Conservation (phyloP, 164 flowering plant species). For the Litsea cubeba region DNA sequence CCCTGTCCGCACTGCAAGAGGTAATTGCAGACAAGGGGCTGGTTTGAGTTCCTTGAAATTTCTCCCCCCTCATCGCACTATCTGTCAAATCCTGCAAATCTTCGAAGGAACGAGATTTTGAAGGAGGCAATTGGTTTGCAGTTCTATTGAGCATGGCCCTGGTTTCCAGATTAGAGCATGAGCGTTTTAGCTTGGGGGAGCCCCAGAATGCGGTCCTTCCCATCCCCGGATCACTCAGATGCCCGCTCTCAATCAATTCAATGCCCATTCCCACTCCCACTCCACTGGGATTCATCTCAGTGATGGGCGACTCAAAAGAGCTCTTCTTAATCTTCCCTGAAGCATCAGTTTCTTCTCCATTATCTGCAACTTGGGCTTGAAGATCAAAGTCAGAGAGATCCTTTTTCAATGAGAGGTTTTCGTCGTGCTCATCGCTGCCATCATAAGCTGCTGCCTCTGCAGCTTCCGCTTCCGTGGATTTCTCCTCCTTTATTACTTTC, state of each 20-base stretch:
- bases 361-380: slow-evolving; percentile 28
- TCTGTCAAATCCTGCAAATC: too few species aligned
- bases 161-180: slow-evolving; percentile 74
- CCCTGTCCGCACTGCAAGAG: too few species aligned
- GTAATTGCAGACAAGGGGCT: too few species aligned
- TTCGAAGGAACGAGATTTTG: too few species aligned
- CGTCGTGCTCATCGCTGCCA: slow-evolving; percentile 84
- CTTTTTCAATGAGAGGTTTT: slow-evolving; percentile 37
- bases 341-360: slow-evolving; percentile 12
- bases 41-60: too few species aligned
- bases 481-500: slow-evolving; percentile 42
- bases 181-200: slow-evolving; percentile 68
- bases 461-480: slow-evolving; percentile 27
- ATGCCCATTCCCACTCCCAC: slow-evolving; percentile 23
- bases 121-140: slow-evolving; percentile 29
- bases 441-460: slow-evolving; percentile 57
- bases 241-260: slow-evolving; percentile 51
- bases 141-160: slow-evolving; percentile 35
- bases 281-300: slow-evolving; percentile 8
- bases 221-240: slow-evolving; percentile 85
- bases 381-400: slow-evolving; percentile 55
- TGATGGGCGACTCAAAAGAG: slow-evolving; percentile 13
- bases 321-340: slow-evolving; percentile 10
- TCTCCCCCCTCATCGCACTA: too few species aligned
- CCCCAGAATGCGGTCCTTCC: slow-evolving; percentile 47